Base-by-base conservation (phyloP, 2,329 filamentous ascomycete genomes). In the Talaromyces amestolkiae region DNA sequence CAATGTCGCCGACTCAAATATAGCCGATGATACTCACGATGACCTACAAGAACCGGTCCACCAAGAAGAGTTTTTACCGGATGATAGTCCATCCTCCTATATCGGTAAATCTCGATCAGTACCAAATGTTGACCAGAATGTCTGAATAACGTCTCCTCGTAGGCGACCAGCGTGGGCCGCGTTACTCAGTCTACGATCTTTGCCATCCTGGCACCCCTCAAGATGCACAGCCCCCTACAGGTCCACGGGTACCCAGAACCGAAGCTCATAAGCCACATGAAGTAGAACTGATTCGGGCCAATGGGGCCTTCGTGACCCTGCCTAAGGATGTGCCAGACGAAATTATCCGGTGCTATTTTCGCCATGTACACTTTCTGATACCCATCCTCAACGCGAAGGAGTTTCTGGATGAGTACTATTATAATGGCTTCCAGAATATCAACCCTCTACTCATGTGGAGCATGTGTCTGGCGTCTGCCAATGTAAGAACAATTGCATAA, bases 171-270 rank as follows among this genome's bases (percentile, higher is more conserved):
- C 51, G 61, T 47, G 39, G 61, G 4, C 61, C 61, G 15, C 49
- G 61, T 6, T 45, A 63, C 11, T 58, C 61, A 11, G 61, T 63
- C 24, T 63, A 63, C 39, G 61, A 63, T 24, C 51, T 63, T 2
- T 63, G 61, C 39, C 51, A 63, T 35, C 49, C 61, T 4, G 51
- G 49, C 7, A 54, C 39, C 8, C 61, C 61, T 17, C 61, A 63
- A 47, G 51, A 63, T 17, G 61, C 24, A n/a, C 53, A 17, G 10
- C 11, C 24, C 27, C 27, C 22, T 13, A 27, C 19, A 45, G 19
- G 17, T 43, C 17, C 41, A 8, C 41, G 41, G 19, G 3, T 10
- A 10, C n/a, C n/a, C 41, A 19, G 19, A 43, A n/a, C 41, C 41
- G 17, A 43, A 8, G 17, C 41, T 1, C 41, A n/a, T 6, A 43